Percentiles rank a stretch among this genome's conserved stretches.
phyloP scores from a whole-genome alignment of 169 alveolate species.

The Amoebophrya sp. region DNA sequence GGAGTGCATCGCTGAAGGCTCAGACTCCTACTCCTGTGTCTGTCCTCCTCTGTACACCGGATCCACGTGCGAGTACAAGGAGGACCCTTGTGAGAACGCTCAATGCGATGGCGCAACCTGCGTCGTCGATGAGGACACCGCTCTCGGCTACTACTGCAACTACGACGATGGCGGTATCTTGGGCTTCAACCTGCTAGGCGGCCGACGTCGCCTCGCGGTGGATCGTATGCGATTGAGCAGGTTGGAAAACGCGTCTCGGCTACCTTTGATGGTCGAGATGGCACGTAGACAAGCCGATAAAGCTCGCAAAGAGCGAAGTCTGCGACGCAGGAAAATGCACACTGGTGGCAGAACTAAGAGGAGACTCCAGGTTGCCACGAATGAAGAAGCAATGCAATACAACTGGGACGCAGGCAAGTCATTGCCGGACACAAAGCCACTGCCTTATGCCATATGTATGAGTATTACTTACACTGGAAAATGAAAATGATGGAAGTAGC shows the following conservation, averaged over 20 bases:
- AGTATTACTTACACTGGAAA: too few relatives aligned
- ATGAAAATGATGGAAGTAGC: too few relatives aligned
- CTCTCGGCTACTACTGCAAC: neutral
- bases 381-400: neutral
- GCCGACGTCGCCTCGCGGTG: too few relatives aligned
- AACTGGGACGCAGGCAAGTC: slow-evolving; percentile 6
- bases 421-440: neutral
- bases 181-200: neutral
- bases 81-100: neutral
- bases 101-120: neutral
- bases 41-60: neutral
- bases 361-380: neutral
- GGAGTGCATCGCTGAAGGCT: neutral
- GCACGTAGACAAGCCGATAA: too few relatives aligned
- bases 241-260: too few relatives aligned
- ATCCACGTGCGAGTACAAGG: neutral
- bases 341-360: too few relatives aligned
- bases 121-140: neutral
- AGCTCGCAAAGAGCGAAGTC: neutral
- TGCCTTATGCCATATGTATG: neutral
- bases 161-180: neutral
- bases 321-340: too few relatives aligned
- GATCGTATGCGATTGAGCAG: too few relatives aligned
- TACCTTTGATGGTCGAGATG: too few relatives aligned
- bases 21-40: neutral